Conservation (phyloP, 495 filamentous ascomycete genomes). For the Neurospora sp. region DNA sequence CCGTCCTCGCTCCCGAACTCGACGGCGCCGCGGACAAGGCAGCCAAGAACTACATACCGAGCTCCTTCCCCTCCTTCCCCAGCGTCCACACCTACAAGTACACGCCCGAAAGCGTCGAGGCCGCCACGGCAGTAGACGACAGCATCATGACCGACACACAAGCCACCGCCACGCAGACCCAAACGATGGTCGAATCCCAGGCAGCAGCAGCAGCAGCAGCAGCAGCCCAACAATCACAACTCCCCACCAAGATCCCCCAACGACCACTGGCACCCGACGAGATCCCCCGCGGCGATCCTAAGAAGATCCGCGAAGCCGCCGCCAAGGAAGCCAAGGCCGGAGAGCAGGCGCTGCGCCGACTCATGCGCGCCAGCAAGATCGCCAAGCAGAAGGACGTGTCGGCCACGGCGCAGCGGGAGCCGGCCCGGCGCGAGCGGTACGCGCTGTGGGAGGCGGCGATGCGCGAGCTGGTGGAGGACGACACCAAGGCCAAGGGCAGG, state of each 20-base stretch:
- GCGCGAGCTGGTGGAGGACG: conserved; percentile 28
- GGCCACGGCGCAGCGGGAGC: conserved; percentile 25
- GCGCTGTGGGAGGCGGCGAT: conserved; percentile 34
- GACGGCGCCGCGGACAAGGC: conserved; percentile 34
- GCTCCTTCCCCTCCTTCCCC: conserved; percentile 34
- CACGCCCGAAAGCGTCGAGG: conserved; percentile 26
- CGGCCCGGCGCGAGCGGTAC: conserved; percentile 23
- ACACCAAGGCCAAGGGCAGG: conserved; percentile 50
- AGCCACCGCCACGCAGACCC: background rate
- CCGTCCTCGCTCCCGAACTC: conserved; percentile 29
- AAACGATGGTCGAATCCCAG: background rate
- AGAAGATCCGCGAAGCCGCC: conserved; percentile 33
- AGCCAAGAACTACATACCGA: conserved; percentile 30
- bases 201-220: background rate
- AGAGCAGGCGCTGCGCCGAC: conserved; percentile 33
- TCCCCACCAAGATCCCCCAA: conserved; percentile 7
- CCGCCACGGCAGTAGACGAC: conserved; percentile 16
- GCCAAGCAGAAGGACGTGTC: conserved; percentile 40
- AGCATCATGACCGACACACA: conserved; percentile 3
- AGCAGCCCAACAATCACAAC: conserved; percentile 5
- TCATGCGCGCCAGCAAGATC: conserved; percentile 38
- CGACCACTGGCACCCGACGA: conserved; percentile 22
- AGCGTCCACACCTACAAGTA: conserved; percentile 38
- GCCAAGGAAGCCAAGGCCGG: conserved; percentile 35
- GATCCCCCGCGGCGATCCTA: conserved; percentile 23